Base-by-base conservation (phyloP, 257 asterid genomes). In the Cordia subcordata region DNA sequence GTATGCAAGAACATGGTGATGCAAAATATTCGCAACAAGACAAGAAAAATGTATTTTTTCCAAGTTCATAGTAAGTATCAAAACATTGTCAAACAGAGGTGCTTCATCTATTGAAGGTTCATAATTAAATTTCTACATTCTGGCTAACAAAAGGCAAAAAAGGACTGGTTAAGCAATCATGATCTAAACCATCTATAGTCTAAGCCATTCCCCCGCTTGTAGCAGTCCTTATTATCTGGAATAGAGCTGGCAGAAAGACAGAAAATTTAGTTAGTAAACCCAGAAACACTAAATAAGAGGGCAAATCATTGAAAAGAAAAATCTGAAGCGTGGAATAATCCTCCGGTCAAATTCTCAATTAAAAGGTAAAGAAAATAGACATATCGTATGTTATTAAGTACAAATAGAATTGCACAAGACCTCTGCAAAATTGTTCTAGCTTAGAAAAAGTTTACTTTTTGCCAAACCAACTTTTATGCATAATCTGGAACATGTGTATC, bases 141-240 rank as follows among this genome's bases (percentile, higher is more conserved):
- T 54, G 68, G 58, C 63, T 58, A 52, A n/a, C 53, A 49, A 57
- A 22, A 53, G 50, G 39, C 40, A 71, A 63, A 58, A 33, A 67
- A 49, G 61, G 33, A 66, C 52, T 16, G 13, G 20, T 13, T 14
- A 46, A 35, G 50, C 61, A 44, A 37, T 57, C 46, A 55, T 18
- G 22, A 62, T 46, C 35, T n/a, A 17, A 37, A 39, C 16, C 6
- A 5, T 53, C 23, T n/a, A n/a, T n/a, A 37, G 60, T n/a, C 79
- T 69, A 86, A 53, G 88, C 94, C 85, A 87, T 70, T 66, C 97
- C 94, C 60, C 96, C 94, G 37, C 90, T 87, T 53, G 96, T 79
- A 42, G 97, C 97, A 11, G 96, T 87, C 84, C 97, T 79, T 76
- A 90, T 87, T 55, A 90, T 87, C 88, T 90, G 97, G 82, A 90